Percentiles rank a stretch among this genome's conserved stretches.
Conservation (phyloP, 352 stramenopile species). For the Pythium insidiosum region DNA sequence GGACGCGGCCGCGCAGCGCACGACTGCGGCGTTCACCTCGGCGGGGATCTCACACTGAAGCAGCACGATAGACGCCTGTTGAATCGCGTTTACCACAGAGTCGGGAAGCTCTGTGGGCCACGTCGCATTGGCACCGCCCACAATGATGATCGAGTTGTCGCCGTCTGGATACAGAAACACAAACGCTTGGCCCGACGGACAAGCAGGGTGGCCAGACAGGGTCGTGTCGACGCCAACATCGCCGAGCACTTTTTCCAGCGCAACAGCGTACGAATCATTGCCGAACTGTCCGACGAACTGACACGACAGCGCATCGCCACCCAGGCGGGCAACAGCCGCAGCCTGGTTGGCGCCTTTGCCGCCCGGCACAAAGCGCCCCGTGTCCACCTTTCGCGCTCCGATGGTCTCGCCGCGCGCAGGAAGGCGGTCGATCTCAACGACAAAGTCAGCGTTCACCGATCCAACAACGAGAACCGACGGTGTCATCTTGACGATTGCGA, state of each 20-base stretch:
- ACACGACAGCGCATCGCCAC: constrained; percentile 6
- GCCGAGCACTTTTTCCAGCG: constrained; percentile 31
- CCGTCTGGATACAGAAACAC: constrained; percentile 78
- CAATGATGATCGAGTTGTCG: constrained; percentile 82
- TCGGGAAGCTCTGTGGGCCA: constrained; percentile 39
- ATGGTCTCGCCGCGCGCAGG: constrained; percentile 65
- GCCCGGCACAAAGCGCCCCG: constrained; percentile 54
- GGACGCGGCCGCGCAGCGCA: constrained; percentile 29
- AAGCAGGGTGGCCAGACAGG: constrained; percentile 28
- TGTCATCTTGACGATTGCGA: too few species aligned
- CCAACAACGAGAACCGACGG: constrained; percentile 61
- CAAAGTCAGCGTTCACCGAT: constrained; percentile 77
- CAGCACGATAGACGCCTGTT: constrained; percentile 46
- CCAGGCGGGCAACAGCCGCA: constrained; percentile 42
- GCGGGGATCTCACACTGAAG: constrained; percentile 68
- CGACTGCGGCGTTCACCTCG: constrained; percentile 44
- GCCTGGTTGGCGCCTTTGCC: constrained; percentile 82
- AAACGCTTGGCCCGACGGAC: constrained; percentile 67
- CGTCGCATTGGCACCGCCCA: constrained; percentile 61
- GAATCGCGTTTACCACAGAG: constrained; percentile 31
- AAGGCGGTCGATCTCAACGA: constrained; percentile 63
- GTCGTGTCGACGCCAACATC: constrained; percentile 25
- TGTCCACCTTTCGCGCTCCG: constrained; percentile 37
- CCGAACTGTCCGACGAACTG: constrained; percentile 70
- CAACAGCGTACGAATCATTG: constrained; percentile 46